Evolutionary conservation across 2,329 filamentous ascomycete species (phyloP), one percentile per base, ranked within the genome.

Genomic region (Teratosphaeria nubilosa): DNA sequence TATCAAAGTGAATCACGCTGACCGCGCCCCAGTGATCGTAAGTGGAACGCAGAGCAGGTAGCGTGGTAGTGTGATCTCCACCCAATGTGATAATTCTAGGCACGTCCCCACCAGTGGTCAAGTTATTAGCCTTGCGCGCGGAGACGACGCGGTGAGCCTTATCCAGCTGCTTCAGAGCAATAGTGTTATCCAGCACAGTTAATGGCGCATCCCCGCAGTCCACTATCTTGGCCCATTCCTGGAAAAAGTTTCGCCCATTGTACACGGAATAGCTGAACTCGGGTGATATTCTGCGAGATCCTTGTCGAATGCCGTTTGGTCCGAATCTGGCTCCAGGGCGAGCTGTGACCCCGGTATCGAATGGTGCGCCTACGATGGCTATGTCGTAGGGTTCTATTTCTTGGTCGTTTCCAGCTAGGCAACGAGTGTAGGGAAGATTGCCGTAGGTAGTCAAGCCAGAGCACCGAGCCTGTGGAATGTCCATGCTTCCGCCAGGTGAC

Each of bases 1-100:
- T 78, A 64, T 82, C 80, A 62, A 83, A 82, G 66, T 82, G 80
- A n/a, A 82, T 81, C 5, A 82, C 79, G 60, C 78, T 81, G 2
- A 82, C 77, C 14, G 74, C 67, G 0, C 80, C 82, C 78, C 79
- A 85, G 55, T 75, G 74, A 3, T 75, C 60, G 62, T 75, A 68
- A 0, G 78, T 76, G 2, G 79, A 80, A 55, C 80, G 68, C 62
- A 82, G 64, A 0, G 79, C 79, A 2, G 78, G 76, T 5, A 82
- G 69, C 0, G 80, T 82, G 0, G 80, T 82, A 0, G 80, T 82
- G 68, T 83, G 80, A 62, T 83, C 80, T 25, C 80, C 80, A 11
- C 80, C 80, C 0, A 82, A 66, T 1, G 77, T 78, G 30, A 82
- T 74, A 54, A 83, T 80, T 24, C 79, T 73, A 13, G 80, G 80